A percentile compares a stretch with the other conserved stretches of the same genome.
Conservation (phyloP, 2,329 filamentous ascomycete species). For the Verticillium nonalfalfae region DNA sequence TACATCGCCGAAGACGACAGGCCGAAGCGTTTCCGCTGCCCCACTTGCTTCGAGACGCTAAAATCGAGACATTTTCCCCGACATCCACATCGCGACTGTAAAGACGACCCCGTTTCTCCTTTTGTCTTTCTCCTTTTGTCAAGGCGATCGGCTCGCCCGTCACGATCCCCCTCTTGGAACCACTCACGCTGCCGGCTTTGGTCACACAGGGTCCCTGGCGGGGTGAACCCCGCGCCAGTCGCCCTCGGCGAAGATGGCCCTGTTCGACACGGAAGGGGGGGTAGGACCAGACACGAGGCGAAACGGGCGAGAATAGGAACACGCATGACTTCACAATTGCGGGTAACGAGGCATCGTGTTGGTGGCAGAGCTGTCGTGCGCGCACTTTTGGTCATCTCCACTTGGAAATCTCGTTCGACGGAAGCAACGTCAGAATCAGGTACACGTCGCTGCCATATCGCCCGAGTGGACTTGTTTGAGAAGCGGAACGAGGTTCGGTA, state of each 20-base stretch:
- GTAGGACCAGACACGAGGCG: neutral
- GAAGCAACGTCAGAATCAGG: no score
- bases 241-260: neutral
- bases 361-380: neutral
- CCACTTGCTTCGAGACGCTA: neutral
- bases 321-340: neutral
- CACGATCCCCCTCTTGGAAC: neutral
- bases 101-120: neutral
- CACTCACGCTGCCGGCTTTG: neutral
- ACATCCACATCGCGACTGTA: neutral
- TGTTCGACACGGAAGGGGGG: neutral
- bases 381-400: neutral
- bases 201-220: neutral
- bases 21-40: neutral
- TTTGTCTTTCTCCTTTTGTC: neutral
- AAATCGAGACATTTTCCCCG: neutral
- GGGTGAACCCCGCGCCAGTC: neutral
- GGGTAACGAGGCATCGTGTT: neutral
- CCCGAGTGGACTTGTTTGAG: neutral
- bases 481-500: neutral
- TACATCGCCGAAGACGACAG: neutral
- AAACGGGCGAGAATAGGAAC: no score
- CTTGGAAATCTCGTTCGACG: no score
- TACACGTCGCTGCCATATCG: neutral
- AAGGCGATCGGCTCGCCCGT: neutral